Percentiles rank a stretch among this genome's conserved stretches.
phyloP scores from a whole-genome alignment of 345 rosid genomes.

The Diplotaxis tenuifolia region DNA sequence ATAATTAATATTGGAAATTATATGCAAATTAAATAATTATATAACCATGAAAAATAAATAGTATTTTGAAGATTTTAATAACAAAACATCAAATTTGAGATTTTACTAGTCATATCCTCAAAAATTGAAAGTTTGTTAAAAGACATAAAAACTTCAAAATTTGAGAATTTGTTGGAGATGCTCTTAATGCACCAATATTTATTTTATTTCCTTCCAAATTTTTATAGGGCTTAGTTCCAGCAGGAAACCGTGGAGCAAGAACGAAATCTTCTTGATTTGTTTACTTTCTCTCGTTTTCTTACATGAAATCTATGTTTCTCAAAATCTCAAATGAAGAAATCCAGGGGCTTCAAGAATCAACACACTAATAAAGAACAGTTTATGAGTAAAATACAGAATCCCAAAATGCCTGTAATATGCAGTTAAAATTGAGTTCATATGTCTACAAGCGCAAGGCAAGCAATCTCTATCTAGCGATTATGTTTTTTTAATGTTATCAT shows the following conservation, averaged over 20 bases:
- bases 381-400: background rate
- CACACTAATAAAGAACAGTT: background rate
- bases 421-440: background rate
- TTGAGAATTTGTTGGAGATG: too few relatives aligned
- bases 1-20: too few relatives aligned
- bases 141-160: too few relatives aligned
- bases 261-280: background rate
- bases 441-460: background rate
- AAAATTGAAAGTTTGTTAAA: too few relatives aligned
- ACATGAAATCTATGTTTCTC: background rate
- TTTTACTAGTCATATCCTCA: too few relatives aligned
- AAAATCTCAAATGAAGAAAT: background rate
- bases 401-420: background rate
- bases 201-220: background rate
- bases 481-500: conserved; percentile 13
- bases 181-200: too few relatives aligned
- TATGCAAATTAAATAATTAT: too few relatives aligned
- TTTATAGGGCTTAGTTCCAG: background rate
- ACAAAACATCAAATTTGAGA: too few relatives aligned
- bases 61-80: too few relatives aligned
- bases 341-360: background rate
- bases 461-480: background rate
- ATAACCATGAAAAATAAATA: too few relatives aligned
- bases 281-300: background rate
- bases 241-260: background rate